These are phyloP conservation scores for Aspergillus sp. DNA, from an alignment of 2,329 filamentous ascomycete genomes.

Conservation along the genomic window DNA sequence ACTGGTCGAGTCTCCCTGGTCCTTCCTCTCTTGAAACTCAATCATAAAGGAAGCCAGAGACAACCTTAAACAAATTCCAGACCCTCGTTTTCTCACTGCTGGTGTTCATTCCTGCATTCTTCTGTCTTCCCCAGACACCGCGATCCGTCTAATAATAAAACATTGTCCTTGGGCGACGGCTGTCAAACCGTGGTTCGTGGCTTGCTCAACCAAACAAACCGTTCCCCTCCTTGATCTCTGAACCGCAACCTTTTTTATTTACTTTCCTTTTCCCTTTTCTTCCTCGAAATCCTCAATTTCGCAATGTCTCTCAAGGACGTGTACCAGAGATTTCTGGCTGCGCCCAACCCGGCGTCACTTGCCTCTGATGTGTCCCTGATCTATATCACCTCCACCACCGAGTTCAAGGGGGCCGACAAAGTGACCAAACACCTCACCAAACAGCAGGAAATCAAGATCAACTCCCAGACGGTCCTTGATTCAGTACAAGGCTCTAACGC, in stretches of 20 bases:
- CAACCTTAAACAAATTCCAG: background rate
- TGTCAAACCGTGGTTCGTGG: slow-evolving; percentile 17
- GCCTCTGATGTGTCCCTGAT: slow-evolving; percentile 68
- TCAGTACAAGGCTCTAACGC: slow-evolving; percentile 69
- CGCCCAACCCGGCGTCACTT: slow-evolving; percentile 64
- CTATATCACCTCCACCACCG: slow-evolving; percentile 87
- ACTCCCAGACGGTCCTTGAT: slow-evolving; percentile 73
- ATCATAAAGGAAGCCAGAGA: background rate
- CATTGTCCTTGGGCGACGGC: background rate
- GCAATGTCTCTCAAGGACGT: slow-evolving; percentile 46
- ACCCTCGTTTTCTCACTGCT: background rate
- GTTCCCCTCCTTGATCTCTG: slow-evolving; percentile 4
- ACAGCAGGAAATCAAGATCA: slow-evolving; percentile 75
- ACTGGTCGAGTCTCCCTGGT: background rate
- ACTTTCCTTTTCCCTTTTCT: slow-evolving; percentile 11
- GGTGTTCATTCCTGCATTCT: slow-evolving; percentile 4
- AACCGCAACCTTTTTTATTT: slow-evolving; percentile 13
- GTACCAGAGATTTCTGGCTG: slow-evolving; percentile 72
- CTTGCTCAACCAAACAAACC: slow-evolving; percentile 10
- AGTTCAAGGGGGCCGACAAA: slow-evolving; percentile 67
- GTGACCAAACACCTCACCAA: slow-evolving; percentile 80
- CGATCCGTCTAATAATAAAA: background rate
- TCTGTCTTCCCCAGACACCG: background rate
- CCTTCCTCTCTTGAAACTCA: background rate
- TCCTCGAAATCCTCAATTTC: background rate